phyloP scores from a whole-genome alignment of 352 stramenopile species.

The Pythium aristosporum region DNA sequence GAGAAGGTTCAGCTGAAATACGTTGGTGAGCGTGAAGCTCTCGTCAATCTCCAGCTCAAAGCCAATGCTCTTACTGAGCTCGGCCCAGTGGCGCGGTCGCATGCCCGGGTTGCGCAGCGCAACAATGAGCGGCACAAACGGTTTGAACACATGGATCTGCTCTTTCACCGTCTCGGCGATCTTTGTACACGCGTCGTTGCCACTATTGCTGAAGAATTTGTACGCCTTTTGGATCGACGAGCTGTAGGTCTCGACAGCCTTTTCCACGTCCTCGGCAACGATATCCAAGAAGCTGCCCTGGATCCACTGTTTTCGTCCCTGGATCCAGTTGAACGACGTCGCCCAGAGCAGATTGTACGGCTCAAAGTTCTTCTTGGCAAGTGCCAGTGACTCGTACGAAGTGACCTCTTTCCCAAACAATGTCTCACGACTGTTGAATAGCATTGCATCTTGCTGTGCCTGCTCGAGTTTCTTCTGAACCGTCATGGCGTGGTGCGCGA shows the following conservation, averaged over 20 bases:
- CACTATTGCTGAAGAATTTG: slow-evolving; percentile 92
- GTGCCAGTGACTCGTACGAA: slow-evolving; percentile 83
- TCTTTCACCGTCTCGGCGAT: slow-evolving; percentile 92
- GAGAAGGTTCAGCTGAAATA: slow-evolving; percentile 82
- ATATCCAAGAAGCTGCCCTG: slow-evolving; percentile 90
- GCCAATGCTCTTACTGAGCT: slow-evolving; percentile 82
- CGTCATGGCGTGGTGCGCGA: slow-evolving; percentile 81
- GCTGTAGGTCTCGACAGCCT: slow-evolving; percentile 82
- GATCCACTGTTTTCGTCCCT: slow-evolving; percentile 91
- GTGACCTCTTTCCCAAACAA: slow-evolving; percentile 90
- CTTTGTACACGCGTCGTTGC: slow-evolving; percentile 83
- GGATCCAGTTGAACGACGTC: slow-evolving; percentile 90
- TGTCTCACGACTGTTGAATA: slow-evolving; percentile 93
- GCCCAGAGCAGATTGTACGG: slow-evolving; percentile 93
- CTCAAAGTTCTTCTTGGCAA: slow-evolving; percentile 93
- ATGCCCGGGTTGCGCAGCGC: slow-evolving; percentile 92
- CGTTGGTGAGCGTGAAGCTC: slow-evolving; percentile 81
- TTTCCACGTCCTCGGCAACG: slow-evolving; percentile 92
- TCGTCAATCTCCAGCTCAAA: slow-evolving; percentile 90
- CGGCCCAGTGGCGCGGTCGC: slow-evolving; percentile 92
- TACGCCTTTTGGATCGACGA: slow-evolving; percentile 89
- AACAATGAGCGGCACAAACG: slow-evolving; percentile 91
- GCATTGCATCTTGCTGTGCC: slow-evolving; percentile 84
- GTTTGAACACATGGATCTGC: slow-evolving; percentile 92
- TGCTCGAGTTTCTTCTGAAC: slow-evolving; percentile 89